These are phyloP conservation scores for Phaeosphaeria sp. DNA, from an alignment of 2,329 filamentous ascomycete species.

Conservation along the genomic window DNA sequence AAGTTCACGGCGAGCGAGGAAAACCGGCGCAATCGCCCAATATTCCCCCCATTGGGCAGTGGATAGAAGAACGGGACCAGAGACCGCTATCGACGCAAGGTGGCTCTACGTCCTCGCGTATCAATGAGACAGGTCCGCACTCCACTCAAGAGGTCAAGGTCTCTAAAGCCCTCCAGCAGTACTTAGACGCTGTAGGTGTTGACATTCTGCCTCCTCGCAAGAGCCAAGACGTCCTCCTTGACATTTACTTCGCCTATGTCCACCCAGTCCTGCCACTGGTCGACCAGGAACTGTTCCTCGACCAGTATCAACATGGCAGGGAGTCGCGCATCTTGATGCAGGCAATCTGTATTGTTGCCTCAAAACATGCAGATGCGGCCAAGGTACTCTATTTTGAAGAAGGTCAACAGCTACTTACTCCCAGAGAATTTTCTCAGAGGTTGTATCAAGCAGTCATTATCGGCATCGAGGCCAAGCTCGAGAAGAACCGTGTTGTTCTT, in stretches of 20 bases:
- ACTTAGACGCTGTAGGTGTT: slow-evolving; percentile 48
- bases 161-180: slow-evolving; percentile 43
- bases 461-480: slow-evolving; percentile 50
- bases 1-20: slow-evolving; percentile 45
- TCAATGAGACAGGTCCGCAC: slow-evolving; percentile 40
- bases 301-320: slow-evolving; percentile 42
- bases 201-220: slow-evolving; percentile 42
- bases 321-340: slow-evolving; percentile 52
- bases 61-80: slow-evolving; percentile 42
- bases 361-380: slow-evolving; percentile 54
- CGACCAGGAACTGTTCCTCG: slow-evolving; percentile 52
- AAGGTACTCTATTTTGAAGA: slow-evolving; percentile 49
- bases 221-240: slow-evolving; percentile 48
- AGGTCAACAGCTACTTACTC: slow-evolving; percentile 41
- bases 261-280: slow-evolving; percentile 57
- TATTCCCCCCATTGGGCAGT: slow-evolving; percentile 43
- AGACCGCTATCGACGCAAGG: slow-evolving; percentile 29
- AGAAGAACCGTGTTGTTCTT: slow-evolving; percentile 55
- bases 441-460: slow-evolving; percentile 53
- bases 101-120: slow-evolving; percentile 28
- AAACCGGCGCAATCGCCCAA: slow-evolving; percentile 38
- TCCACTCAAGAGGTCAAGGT: slow-evolving; percentile 40
- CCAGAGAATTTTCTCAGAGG: slow-evolving; percentile 54
- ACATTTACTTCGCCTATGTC: slow-evolving; percentile 55
- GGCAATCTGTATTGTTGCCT: slow-evolving; percentile 57